Evolutionary conservation across 2,329 filamentous ascomycete species (phyloP).

Genomic region (Neoarthrinium moseri): DNA sequence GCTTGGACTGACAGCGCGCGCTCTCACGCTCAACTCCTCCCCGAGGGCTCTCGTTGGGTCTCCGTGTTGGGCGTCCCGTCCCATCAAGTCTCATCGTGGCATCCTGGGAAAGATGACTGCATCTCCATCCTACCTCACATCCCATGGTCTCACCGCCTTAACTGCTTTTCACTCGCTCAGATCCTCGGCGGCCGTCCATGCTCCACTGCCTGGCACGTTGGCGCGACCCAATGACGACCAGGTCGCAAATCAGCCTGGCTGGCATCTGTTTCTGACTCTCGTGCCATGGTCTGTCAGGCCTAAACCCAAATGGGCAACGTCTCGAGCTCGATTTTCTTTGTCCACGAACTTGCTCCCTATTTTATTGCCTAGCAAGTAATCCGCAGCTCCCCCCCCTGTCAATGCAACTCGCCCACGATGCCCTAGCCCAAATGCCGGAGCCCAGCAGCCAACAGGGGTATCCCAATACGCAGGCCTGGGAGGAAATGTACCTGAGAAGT

Average conservation of each 20-base stretch:
- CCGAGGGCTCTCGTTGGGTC: background rate
- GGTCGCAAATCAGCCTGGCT: background rate
- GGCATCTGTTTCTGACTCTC: constrained; percentile 1
- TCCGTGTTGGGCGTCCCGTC: constrained; percentile 4
- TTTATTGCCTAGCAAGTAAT: background rate
- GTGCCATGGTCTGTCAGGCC: background rate
- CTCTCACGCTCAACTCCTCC: background rate
- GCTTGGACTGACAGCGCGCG: background rate
- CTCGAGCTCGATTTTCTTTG: background rate
- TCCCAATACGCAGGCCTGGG: constrained; percentile 5
- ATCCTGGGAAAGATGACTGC: constrained; percentile 7
- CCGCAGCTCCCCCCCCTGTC: background rate
- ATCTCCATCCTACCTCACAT: background rate
- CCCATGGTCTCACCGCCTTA: constrained; percentile 1
- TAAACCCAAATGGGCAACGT: constrained; percentile 5
- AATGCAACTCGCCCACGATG: background rate
- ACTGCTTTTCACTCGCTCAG: constrained; percentile 9
- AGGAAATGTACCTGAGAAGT: constrained; percentile 2
- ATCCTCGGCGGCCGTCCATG: constrained; percentile 5
- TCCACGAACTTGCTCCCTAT: background rate
- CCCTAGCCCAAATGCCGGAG: constrained; percentile 8
- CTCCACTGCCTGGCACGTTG: constrained; percentile 6
- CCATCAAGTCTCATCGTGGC: constrained; percentile 4
- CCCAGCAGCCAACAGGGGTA: constrained; percentile 4
- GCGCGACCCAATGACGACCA: constrained; percentile 6